Evolutionary conservation across 129 eudicot species (phyloP), one percentile per base, ranked within the genome.

Genomic region (Dittrichia graveolens): DNA sequence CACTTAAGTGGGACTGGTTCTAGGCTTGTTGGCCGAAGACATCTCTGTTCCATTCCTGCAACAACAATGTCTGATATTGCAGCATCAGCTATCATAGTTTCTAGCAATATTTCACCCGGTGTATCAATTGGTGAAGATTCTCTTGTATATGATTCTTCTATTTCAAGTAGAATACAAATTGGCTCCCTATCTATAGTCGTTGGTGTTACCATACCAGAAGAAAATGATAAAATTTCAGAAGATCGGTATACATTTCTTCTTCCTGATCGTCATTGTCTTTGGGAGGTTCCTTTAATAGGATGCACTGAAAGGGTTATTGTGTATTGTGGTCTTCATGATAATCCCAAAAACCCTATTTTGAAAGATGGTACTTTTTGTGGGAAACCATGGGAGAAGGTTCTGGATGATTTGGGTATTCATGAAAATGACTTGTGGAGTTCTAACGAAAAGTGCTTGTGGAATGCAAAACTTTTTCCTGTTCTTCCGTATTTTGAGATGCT

Each of bases 251-350:
- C 40, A 48, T 90, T 93, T 78, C 77, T 93, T 74, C 98, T 89
- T 71, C 95, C 96, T 6, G 98, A 93, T 77, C 96, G 96, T 53
- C 96, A 93, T 85, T 93, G 98, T 66, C 86, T 89, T 37, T 89
- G 98, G 98, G 98, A 92, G 82, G 98, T 93, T 66, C 96, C 98
- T 7, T 87, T 93, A 81, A 70, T 79, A 14, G 98, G 87, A 63
- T 65, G 75, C 79, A 69, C 77, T 12, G 84, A 81, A 65, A 79
- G 83, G 77, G 88, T 95, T 67, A 84, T 95, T 46, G 99, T 95
- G 37, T 95, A 84, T 78, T 95, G 99, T 58, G 97, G 99, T 38
- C 93, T 95, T 78, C 96, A 95, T 63, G 99, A 95, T 83, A 95
- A 95, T 79, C 97, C 99, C 8, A 95, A 95, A 77, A 83, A 15